These are phyloP conservation scores for Cocos nucifera DNA, from an alignment of 176 grass and related monocot genomes.

Conservation along the genomic window DNA sequence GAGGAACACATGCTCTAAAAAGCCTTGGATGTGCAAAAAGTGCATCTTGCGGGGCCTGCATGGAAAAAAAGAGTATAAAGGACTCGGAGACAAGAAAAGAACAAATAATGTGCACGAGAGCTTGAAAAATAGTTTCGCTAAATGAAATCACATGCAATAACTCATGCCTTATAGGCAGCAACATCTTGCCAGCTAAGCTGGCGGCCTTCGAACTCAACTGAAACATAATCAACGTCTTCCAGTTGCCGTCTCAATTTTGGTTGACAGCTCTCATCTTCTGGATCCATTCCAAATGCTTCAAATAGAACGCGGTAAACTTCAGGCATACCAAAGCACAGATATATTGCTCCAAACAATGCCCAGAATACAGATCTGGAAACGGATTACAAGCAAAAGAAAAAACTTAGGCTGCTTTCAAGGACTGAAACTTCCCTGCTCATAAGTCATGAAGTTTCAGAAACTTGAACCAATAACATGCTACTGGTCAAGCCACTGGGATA, in stretches of 20 bases:
- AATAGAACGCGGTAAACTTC: constrained; percentile 97
- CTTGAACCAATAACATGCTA: no score
- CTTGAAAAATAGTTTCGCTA: no score
- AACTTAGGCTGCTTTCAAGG: no score
- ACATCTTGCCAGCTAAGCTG: constrained; percentile 85
- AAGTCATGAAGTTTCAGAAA: no score
- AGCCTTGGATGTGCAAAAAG: constrained; percentile 94
- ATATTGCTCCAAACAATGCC: constrained; percentile 99
- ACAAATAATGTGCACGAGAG: no score
- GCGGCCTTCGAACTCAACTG: constrained; percentile 84
- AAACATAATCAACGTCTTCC: constrained; percentile 98
- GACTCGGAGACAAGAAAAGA: neutral
- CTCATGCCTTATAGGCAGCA: constrained; percentile 66
- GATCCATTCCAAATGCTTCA: constrained; percentile 92
- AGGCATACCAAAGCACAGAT: constrained; percentile 97
- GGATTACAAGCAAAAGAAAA: neutral
- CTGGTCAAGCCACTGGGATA: no score
- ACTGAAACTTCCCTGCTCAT: no score
- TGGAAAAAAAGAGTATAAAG: neutral
- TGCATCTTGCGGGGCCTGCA: constrained; percentile 90
- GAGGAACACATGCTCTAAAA: constrained; percentile 94
- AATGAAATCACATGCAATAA: no score
- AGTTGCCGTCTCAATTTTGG: constrained; percentile 86
- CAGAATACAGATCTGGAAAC: constrained; percentile 74
- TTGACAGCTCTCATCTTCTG: constrained; percentile 82